A percentile compares a stretch with the other conserved stretches of the same genome.
Conservation (phyloP, 768 basidiomycete species). For the Brasilioporus rufonigricans region DNA sequence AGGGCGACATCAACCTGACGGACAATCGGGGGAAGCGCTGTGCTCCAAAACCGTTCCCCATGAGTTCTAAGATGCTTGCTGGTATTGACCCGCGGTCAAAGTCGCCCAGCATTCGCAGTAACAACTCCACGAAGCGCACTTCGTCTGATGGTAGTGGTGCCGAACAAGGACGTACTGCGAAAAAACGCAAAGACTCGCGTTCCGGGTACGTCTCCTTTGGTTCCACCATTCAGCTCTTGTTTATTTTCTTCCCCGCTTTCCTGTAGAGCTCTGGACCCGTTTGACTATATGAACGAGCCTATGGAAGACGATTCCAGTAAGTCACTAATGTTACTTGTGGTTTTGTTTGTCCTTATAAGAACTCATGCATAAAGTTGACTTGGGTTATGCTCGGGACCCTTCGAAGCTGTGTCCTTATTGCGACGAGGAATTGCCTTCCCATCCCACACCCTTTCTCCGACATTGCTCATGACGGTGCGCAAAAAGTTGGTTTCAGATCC, state of each 20-base stretch:
- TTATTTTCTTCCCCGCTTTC: conserved; percentile 4
- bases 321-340: conserved; percentile 2
- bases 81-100: conserved; percentile 35
- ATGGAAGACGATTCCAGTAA: conserved; percentile 44
- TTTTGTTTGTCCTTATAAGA: not conserved
- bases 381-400: conserved; percentile 56
- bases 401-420: conserved; percentile 78
- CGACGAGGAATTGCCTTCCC: conserved; percentile 62
- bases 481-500: conserved; percentile 58
- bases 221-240: not conserved
- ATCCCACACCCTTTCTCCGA: conserved; percentile 58
- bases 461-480: conserved; percentile 50
- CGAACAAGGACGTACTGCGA: conserved; percentile 26
- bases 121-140: conserved; percentile 25
- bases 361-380: conserved; percentile 41
- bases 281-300: conserved; percentile 20
- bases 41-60: conserved; percentile 48
- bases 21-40: not conserved
- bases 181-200: conserved; percentile 33
- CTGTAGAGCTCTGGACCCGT: conserved; percentile 4
- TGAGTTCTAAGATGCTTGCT: conserved; percentile 45
- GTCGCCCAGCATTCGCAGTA: conserved; percentile 8
- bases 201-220: conserved; percentile 11
- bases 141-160: conserved; percentile 34
- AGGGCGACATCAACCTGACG: not conserved